Conservation (phyloP, 2,329 filamentous ascomycete genomes). For the Cryphonectria radicalis region DNA sequence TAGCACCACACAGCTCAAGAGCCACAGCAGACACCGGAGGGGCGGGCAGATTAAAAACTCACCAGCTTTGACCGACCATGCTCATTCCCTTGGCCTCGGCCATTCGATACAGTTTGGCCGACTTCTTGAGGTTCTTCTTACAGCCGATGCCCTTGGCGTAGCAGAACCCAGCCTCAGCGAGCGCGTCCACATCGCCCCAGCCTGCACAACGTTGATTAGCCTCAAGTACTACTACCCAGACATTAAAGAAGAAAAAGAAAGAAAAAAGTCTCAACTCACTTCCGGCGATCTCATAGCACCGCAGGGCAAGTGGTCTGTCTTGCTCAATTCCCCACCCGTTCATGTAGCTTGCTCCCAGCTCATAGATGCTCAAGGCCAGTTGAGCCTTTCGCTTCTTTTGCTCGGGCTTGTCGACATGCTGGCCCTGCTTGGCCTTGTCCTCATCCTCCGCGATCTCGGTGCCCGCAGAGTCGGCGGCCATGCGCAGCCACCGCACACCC, state of each 20-base stretch:
- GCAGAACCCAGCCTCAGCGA: slow-evolving; percentile 94
- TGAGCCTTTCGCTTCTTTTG: slow-evolving; percentile 86
- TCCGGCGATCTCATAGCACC: slow-evolving; percentile 96
- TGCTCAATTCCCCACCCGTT: slow-evolving; percentile 98
- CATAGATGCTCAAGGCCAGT: slow-evolving; percentile 94
- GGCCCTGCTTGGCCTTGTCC: slow-evolving; percentile 64
- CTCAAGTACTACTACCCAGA: slow-evolving; percentile 34
- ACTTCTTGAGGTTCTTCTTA: slow-evolving; percentile 95
- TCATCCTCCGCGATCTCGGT: slow-evolving; percentile 85
- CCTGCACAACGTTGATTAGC: slow-evolving; percentile 46
- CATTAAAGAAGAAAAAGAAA: neutral
- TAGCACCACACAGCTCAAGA: slow-evolving; percentile 24
- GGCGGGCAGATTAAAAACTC: slow-evolving; percentile 49
- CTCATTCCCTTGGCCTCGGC: slow-evolving; percentile 93
- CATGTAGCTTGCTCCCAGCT: slow-evolving; percentile 94
- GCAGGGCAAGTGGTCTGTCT: slow-evolving; percentile 83
- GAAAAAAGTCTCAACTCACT: slow-evolving; percentile 54
- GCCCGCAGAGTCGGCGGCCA: slow-evolving; percentile 83
- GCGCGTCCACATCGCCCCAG: slow-evolving; percentile 94
- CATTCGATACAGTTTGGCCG: slow-evolving; percentile 85
- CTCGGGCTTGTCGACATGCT: slow-evolving; percentile 68
- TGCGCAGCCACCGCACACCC: slow-evolving; percentile 88
- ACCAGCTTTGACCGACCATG: slow-evolving; percentile 99
- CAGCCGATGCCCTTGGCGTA: slow-evolving; percentile 92
- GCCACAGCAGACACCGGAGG: neutral